Evolutionary conservation across 768 basidiomycete species (phyloP).

Genomic region (Tricholoma flavovirens): DNA sequence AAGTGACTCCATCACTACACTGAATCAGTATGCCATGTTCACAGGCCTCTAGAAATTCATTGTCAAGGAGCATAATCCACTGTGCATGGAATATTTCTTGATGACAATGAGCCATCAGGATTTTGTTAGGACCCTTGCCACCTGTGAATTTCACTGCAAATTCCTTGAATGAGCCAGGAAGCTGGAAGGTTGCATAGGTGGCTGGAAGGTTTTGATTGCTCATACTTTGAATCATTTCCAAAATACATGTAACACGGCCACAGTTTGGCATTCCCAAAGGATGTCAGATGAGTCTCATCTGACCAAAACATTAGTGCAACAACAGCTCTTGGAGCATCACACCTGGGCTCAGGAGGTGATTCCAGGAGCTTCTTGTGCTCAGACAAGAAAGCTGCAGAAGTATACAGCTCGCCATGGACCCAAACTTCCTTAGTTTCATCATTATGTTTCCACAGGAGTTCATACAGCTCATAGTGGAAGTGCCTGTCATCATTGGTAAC

Average conservation of each 20-base stretch:
- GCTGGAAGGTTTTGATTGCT: too few species aligned
- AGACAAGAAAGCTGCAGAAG: slow-evolving; percentile 11
- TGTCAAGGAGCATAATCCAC: not conserved
- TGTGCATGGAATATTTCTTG: not conserved
- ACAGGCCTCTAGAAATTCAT: slow-evolving; percentile 9
- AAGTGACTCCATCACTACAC: not conserved
- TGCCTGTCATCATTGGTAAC: not conserved
- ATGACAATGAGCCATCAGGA: not conserved
- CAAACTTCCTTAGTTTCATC: not conserved
- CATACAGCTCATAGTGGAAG: slow-evolving; percentile 18
- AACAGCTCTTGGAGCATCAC: not conserved
- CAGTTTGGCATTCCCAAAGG: too few species aligned
- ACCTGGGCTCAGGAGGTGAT: slow-evolving; percentile 2
- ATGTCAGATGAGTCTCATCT: too few species aligned
- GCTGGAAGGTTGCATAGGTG: too few species aligned
- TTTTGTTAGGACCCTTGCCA: not conserved
- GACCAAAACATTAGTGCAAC: too few species aligned
- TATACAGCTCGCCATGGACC: slow-evolving; percentile 15
- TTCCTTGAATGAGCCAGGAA: slow-evolving; percentile 14
- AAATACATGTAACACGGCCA: not conserved
- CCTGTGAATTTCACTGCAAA: not conserved
- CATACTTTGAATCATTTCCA: too few species aligned
- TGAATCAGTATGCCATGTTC: slow-evolving; percentile 10
- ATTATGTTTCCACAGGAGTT: slow-evolving; percentile 10
- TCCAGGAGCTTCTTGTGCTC: slow-evolving; percentile 6